phyloP scores from a whole-genome alignment of 2,329 filamentous ascomycete species.

The Tolypocladium guangdongense region DNA sequence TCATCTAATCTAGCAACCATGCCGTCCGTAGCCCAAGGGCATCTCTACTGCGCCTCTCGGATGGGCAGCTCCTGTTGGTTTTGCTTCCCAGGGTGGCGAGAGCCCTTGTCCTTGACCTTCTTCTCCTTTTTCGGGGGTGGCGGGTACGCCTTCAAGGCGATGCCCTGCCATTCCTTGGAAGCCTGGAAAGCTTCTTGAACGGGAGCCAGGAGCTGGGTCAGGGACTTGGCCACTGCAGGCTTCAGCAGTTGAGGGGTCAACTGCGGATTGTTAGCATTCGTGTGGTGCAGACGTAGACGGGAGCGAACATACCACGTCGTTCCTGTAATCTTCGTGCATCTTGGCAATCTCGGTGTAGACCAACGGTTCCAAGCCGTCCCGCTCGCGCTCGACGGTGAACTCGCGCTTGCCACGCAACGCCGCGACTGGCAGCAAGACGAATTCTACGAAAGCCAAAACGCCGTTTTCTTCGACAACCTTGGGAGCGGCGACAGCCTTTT shows the following conservation, averaged over 20 bases:
- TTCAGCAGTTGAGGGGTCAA: slow-evolving; percentile 84
- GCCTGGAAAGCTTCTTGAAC: slow-evolving; percentile 65
- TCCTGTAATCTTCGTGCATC: slow-evolving; percentile 69
- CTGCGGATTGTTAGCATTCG: slow-evolving; percentile 6
- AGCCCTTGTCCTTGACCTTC: slow-evolving; percentile 68
- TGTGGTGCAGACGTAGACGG: background rate
- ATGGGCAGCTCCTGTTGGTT: slow-evolving; percentile 1
- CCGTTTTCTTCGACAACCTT: slow-evolving; percentile 76
- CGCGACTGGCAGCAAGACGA: slow-evolving; percentile 69
- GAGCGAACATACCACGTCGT: slow-evolving; percentile 55
- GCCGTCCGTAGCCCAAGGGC: background rate
- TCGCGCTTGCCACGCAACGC: slow-evolving; percentile 48
- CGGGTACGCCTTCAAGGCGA: slow-evolving; percentile 70
- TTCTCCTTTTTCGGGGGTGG: slow-evolving; percentile 58
- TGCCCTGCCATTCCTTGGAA: slow-evolving; percentile 64
- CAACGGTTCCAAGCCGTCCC: slow-evolving; percentile 59
- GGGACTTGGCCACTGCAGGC: slow-evolving; percentile 63
- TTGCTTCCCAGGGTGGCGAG: slow-evolving; percentile 42
- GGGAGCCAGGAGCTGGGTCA: slow-evolving; percentile 64
- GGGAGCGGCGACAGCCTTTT: slow-evolving; percentile 72
- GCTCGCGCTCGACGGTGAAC: slow-evolving; percentile 57
- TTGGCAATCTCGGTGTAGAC: slow-evolving; percentile 67
- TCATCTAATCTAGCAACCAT: background rate
- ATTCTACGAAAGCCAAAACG: slow-evolving; percentile 75
- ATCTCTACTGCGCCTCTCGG: slow-evolving; percentile 1